A percentile compares a stretch with the other conserved stretches of the same genome.
phyloP scores from a whole-genome alignment of 495 filamentous ascomycete species.

The Achaetomiella virescens region DNA sequence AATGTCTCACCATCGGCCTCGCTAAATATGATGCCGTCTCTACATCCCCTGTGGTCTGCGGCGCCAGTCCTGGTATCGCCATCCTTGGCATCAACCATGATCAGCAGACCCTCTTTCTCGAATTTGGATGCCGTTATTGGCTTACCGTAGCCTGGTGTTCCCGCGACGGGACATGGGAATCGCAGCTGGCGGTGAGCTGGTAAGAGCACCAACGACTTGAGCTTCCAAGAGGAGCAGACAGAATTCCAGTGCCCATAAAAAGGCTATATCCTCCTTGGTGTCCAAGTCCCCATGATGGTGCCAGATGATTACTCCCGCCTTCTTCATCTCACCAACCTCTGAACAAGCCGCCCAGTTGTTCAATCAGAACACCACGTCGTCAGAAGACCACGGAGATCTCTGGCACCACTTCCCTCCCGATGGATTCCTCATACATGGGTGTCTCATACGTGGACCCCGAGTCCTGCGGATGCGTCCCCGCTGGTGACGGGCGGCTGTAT shows the following conservation, averaged over 20 bases:
- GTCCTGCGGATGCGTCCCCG: conserved; percentile 8
- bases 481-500: conserved; percentile 2
- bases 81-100: conserved; percentile 17
- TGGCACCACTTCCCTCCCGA: not conserved
- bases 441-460: conserved; percentile 1
- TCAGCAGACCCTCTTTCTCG: conserved; percentile 26
- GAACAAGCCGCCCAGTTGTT: no score
- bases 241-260: conserved; percentile 4
- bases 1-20: conserved; percentile 13
- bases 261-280: not conserved
- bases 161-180: conserved; percentile 4
- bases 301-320: not conserved
- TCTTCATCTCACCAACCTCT: not conserved
- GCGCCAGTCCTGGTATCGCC: conserved; percentile 3
- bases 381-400: not conserved
- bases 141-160: conserved; percentile 1
- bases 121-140: conserved; percentile 15
- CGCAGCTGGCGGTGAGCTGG: conserved; percentile 19
- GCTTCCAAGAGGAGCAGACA: not conserved
- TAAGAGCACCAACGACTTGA: conserved; percentile 1
- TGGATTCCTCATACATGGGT: not conserved
- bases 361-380: not conserved
- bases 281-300: not conserved
- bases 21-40: conserved; percentile 12
- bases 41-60: not conserved